Conservation (phyloP, 306 rosid genomes). For the Cucurbita argyrosperma region DNA sequence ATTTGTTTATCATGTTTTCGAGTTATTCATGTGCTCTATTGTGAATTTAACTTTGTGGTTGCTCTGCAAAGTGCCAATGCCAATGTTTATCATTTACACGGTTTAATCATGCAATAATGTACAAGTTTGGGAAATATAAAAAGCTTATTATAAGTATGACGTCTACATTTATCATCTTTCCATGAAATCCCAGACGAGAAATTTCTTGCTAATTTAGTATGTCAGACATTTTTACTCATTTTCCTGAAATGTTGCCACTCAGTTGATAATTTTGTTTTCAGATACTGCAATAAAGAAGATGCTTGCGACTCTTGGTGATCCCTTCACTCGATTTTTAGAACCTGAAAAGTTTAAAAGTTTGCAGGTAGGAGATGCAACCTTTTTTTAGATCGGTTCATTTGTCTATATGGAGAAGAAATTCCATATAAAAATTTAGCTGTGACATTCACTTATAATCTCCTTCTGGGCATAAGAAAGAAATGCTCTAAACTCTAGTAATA, state of each 20-base stretch:
- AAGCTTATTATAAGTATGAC: background rate
- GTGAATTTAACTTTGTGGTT: background rate
- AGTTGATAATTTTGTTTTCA: constrained; percentile 19
- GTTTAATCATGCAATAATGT: background rate
- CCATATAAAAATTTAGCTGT: background rate
- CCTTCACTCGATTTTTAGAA: constrained; percentile 87
- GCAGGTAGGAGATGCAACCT: constrained; percentile 44
- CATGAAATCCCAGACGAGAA: background rate
- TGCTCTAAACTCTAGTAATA: constrained; percentile 24
- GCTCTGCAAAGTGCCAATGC: background rate
- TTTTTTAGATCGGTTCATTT: constrained; percentile 1
- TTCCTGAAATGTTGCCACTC: background rate
- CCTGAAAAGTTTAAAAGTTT: constrained; percentile 81
- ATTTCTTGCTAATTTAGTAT: background rate
- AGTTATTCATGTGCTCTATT: background rate
- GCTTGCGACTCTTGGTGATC: constrained; percentile 90
- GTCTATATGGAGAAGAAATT: background rate
- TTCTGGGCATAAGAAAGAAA: background rate
- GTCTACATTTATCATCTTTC: background rate
- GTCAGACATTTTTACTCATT: constrained; percentile 4
- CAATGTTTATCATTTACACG: background rate
- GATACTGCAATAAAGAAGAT: constrained; percentile 86
- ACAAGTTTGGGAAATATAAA: background rate
- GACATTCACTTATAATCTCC: background rate
- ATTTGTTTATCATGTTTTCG: background rate